Evolutionary conservation across 495 filamentous ascomycete genomes (phyloP).

Genomic region (Aspergillus asperescens): DNA sequence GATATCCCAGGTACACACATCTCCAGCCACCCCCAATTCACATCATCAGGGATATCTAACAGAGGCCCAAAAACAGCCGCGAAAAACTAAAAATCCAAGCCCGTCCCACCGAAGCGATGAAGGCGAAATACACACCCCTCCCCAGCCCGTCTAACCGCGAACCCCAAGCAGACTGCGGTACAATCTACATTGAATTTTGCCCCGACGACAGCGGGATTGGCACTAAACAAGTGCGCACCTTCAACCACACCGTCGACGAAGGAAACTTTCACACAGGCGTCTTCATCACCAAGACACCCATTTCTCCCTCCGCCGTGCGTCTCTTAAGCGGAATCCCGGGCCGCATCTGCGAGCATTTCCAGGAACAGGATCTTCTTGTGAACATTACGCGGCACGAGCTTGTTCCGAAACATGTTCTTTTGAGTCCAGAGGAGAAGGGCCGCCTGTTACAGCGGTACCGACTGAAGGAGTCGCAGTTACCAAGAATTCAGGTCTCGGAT

Average conservation of each 20-base stretch:
- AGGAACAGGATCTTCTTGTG: conserved; percentile 90
- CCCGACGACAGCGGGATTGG: conserved; percentile 65
- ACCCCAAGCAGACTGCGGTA: conserved; percentile 68
- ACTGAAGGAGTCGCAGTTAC: conserved; percentile 94
- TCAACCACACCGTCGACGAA: conserved; percentile 71
- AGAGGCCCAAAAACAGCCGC: conserved; percentile 66
- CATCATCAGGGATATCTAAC: conserved; percentile 58
- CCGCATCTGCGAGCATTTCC: conserved; percentile 85
- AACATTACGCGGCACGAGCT: conserved; percentile 98
- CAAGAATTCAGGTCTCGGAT: conserved; percentile 83
- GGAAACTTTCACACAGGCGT: conserved; percentile 85
- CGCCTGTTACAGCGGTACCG: conserved; percentile 80
- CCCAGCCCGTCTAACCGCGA: conserved; percentile 59
- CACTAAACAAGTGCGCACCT: conserved; percentile 83
- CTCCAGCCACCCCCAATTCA: neutral
- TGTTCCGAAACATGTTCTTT: conserved; percentile 86
- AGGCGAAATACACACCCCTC: conserved; percentile 69
- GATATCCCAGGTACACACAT: conserved; percentile 59
- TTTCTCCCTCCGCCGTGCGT: conserved; percentile 68
- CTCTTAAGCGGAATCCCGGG: conserved; percentile 70
- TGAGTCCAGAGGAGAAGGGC: conserved; percentile 84
- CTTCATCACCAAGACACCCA: conserved; percentile 73
- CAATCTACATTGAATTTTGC: conserved; percentile 90
- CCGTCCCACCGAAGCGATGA: conserved; percentile 74
- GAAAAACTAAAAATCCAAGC: conserved; percentile 78